Percentiles rank a stretch among this genome's conserved stretches.
Evolutionary conservation across 768 basidiomycete genomes (phyloP).

Genomic region (Inosperma sp.): DNA sequence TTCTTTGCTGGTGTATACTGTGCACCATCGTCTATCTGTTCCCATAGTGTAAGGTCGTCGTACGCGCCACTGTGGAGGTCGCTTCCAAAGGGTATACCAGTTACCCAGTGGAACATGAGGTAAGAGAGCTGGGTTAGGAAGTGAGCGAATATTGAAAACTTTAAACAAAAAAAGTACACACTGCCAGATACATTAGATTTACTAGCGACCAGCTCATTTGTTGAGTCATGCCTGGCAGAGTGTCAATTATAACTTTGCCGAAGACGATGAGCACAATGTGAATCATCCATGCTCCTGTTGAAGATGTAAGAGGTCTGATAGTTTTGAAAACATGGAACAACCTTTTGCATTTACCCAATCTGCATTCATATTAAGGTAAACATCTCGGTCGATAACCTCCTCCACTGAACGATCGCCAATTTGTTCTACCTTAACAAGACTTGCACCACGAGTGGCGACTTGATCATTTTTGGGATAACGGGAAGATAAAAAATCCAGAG

Average conservation of each 20-base stretch:
- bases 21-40: constrained; percentile 98
- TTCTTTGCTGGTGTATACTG: constrained; percentile 99
- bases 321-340: constrained; percentile 26
- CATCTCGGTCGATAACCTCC: constrained; percentile 72
- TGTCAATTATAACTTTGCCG: constrained; percentile 91
- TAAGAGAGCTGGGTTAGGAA: constrained; percentile 68
- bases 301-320: constrained; percentile 1
- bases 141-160: not conserved
- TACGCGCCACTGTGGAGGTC: constrained; percentile 89
- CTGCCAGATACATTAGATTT: constrained; percentile 85
- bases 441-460: constrained; percentile 58
- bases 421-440: constrained; percentile 82
- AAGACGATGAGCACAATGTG: constrained; percentile 88
- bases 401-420: constrained; percentile 69
- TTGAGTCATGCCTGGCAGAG: constrained; percentile 89
- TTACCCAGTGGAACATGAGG: constrained; percentile 98
- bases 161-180: constrained; percentile 37
- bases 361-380: constrained; percentile 81
- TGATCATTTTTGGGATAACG: constrained; percentile 31
- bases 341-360: constrained; percentile 95
- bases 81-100: constrained; percentile 91
- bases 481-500: constrained; percentile 37
- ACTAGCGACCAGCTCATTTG: constrained; percentile 94
- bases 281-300: constrained; percentile 92
- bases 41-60: constrained; percentile 97